Conservation (phyloP, 306 rosid species). For the Datisca glomerata region DNA sequence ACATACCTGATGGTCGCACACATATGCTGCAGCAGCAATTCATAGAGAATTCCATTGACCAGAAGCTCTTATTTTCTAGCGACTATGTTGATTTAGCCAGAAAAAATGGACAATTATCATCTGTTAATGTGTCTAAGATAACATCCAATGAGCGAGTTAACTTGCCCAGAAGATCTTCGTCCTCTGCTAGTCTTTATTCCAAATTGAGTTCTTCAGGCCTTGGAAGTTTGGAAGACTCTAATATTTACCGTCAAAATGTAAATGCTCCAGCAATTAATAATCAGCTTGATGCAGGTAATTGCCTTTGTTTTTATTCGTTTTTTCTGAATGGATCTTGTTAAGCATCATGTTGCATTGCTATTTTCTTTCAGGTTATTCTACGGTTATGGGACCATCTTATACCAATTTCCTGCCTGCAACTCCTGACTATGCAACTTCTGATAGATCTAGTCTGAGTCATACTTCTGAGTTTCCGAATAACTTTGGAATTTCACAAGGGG, state of each 20-base stretch:
- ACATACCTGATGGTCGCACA: slow-evolving; percentile 23
- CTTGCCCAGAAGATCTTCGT: slow-evolving; percentile 58
- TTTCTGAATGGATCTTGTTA: slow-evolving; percentile 2
- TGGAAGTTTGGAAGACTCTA: slow-evolving; percentile 26
- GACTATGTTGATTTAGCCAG: slow-evolving; percentile 31
- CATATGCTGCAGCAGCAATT: slow-evolving; percentile 25
- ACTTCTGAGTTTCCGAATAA: slow-evolving; percentile 41
- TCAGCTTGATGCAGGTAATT: slow-evolving; percentile 46
- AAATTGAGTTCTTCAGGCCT: slow-evolving; percentile 42
- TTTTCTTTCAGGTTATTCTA: slow-evolving; percentile 17
- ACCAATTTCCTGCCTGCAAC: slow-evolving; percentile 41
- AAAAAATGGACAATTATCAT: slow-evolving; percentile 36
- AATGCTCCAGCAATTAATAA: slow-evolving; percentile 29
- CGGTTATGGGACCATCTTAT: slow-evolving; percentile 33
- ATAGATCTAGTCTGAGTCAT: slow-evolving; percentile 39
- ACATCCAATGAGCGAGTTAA: slow-evolving; percentile 33
- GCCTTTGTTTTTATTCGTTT: slow-evolving; percentile 6
- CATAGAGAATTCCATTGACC: slow-evolving; percentile 14
- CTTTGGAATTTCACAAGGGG: slow-evolving; percentile 41
- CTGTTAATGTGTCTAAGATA: slow-evolving; percentile 25
- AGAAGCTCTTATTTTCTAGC: slow-evolving; percentile 8
- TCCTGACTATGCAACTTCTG: slow-evolving; percentile 44
- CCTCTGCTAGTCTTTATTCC: slow-evolving; percentile 55
- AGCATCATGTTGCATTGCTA: slow-evolving; percentile 7
- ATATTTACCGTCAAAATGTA: slow-evolving; percentile 18